Conservation (phyloP, 108 stramenopile genomes). For the Skeletonema marinoi region DNA sequence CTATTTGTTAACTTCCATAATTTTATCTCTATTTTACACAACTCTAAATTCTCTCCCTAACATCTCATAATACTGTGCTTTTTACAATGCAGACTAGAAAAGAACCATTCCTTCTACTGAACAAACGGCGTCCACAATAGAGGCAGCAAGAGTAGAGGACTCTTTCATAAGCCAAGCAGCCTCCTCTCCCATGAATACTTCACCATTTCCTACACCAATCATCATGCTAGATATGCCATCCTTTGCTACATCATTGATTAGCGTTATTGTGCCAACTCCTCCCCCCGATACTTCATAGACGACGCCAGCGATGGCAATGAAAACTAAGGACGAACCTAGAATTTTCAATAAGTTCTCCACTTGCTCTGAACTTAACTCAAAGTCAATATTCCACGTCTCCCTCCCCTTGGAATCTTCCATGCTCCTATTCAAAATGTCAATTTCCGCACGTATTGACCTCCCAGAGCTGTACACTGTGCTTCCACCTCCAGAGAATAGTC, state of each 20-base stretch:
- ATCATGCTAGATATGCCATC: slow-evolving; percentile 13
- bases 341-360: slow-evolving; percentile 6
- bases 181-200: slow-evolving; percentile 21
- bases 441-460: slow-evolving; percentile 32
- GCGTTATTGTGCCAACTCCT: slow-evolving; percentile 6
- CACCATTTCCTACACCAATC: slow-evolving; percentile 13
- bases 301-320: not conserved
- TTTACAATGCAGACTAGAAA: not conserved
- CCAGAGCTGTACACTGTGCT: slow-evolving; percentile 39
- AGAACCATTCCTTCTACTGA: slow-evolving; percentile 27
- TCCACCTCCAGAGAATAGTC: slow-evolving; percentile 28
- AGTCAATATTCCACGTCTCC: not conserved
- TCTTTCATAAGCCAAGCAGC: slow-evolving; percentile 30
- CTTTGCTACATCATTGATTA: slow-evolving; percentile 13
- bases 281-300: slow-evolving; percentile 14
- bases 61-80: not conserved
- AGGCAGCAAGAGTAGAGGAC: slow-evolving; percentile 1
- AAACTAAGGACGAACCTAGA: slow-evolving; percentile 1
- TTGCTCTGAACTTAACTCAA: slow-evolving; percentile 6
- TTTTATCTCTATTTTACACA: not conserved
- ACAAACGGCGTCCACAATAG: slow-evolving; percentile 17
- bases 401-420: slow-evolving; percentile 6
- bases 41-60: not conserved
- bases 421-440: slow-evolving; percentile 25
- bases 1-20: not conserved